phyloP scores from a whole-genome alignment of 2,329 filamentous ascomycete species.

The Phialophora verrucosa region DNA sequence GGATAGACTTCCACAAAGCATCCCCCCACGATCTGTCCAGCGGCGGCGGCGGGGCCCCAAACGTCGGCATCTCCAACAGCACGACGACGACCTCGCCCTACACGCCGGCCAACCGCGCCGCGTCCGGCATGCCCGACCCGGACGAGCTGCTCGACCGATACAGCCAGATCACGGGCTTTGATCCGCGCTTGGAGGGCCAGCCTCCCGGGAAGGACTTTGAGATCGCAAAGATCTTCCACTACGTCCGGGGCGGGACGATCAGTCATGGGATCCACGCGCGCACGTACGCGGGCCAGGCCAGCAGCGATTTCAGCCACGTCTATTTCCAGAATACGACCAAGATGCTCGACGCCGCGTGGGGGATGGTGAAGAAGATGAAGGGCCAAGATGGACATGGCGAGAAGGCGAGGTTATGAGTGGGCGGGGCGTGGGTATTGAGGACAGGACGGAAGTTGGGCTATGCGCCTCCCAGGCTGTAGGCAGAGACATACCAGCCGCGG shows the following conservation, averaged over 20 bases:
- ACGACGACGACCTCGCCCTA: constrained; percentile 20
- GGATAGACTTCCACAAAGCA: constrained; percentile 18
- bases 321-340: constrained; percentile 33
- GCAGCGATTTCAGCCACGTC: constrained; percentile 29
- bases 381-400: not conserved
- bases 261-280: constrained; percentile 34
- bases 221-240: constrained; percentile 32
- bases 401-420: constrained; percentile 12
- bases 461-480: no score
- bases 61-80: constrained; percentile 14
- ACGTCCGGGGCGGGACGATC: constrained; percentile 31
- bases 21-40: not conserved
- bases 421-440: no score
- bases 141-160: constrained; percentile 31
- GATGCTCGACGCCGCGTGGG: constrained; percentile 28
- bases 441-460: no score
- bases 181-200: constrained; percentile 23
- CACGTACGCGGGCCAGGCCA: constrained; percentile 34
- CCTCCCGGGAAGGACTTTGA: constrained; percentile 29
- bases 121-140: constrained; percentile 28
- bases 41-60: not conserved
- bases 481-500: no score
- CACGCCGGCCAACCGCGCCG: constrained; percentile 18
- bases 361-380: constrained; percentile 15
- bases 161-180: constrained; percentile 24